Evolutionary conservation across 148 eudicot species (phyloP).

Genomic region (Linanthus parryae): DNA sequence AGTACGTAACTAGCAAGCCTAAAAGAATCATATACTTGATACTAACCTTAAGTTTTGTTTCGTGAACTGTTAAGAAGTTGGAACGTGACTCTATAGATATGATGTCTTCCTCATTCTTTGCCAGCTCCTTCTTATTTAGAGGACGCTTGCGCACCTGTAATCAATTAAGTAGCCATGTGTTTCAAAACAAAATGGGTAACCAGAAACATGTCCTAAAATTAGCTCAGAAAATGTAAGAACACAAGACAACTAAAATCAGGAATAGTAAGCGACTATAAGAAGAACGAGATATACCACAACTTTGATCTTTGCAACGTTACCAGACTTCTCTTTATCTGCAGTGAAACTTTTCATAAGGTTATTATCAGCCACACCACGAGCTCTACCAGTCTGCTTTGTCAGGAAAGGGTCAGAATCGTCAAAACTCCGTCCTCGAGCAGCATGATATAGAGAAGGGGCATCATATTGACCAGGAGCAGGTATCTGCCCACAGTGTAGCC

Average conservation of each 20-base stretch:
- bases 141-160: constrained; percentile 97
- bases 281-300: constrained; percentile 71
- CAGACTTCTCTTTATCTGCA: constrained; percentile 70
- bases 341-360: constrained; percentile 50
- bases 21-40: neutral
- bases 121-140: constrained; percentile 80
- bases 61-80: constrained; percentile 75
- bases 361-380: constrained; percentile 58
- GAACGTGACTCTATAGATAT: constrained; percentile 49
- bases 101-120: constrained; percentile 95
- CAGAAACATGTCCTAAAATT: neutral
- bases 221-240: neutral
- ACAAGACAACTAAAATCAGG: too few relatives aligned
- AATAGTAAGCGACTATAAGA: too few relatives aligned
- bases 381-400: constrained; percentile 54
- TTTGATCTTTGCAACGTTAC: constrained; percentile 92
- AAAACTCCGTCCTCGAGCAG: constrained; percentile 58
- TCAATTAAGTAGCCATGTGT: constrained; percentile 2
- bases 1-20: constrained; percentile 13
- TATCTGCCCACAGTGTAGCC: constrained; percentile 25
- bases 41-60: constrained; percentile 86
- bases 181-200: neutral
- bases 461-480: constrained; percentile 44
- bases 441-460: constrained; percentile 44
- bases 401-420: constrained; percentile 61